Evolutionary conservation across 352 stramenopile genomes (phyloP).

Genomic region (Blastocystis sp.): DNA sequence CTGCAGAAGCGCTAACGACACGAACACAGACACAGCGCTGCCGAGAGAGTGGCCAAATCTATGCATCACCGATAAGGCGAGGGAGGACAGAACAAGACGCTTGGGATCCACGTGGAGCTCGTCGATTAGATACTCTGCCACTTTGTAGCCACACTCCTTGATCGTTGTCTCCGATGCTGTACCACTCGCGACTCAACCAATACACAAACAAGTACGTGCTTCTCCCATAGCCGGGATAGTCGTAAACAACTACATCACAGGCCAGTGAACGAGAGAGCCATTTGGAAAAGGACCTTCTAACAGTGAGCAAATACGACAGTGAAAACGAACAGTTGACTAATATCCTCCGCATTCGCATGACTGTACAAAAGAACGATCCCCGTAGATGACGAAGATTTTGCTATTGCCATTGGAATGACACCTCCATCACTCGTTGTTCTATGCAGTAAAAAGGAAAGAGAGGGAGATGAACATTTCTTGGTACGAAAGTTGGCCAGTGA

Average conservation of each 20-base stretch:
- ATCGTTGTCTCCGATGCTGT: neutral
- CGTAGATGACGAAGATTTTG: neutral
- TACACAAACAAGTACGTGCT: neutral
- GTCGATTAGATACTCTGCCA: slow-evolving; percentile 40
- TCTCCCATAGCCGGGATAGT: slow-evolving; percentile 39
- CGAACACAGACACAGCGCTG: slow-evolving; percentile 19
- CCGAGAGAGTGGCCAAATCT: slow-evolving; percentile 56
- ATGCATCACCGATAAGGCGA: neutral
- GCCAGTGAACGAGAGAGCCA: neutral
- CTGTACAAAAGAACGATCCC: slow-evolving; percentile 3
- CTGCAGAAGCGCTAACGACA: neutral
- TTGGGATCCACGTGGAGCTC: neutral
- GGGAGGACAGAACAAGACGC: neutral
- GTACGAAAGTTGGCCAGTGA: neutral
- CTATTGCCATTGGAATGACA: slow-evolving; percentile 9
- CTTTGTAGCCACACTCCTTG: neutral
- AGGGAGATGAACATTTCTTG: neutral
- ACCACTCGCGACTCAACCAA: neutral
- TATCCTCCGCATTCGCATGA: slow-evolving; percentile 53
- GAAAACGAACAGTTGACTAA: slow-evolving; percentile 10
- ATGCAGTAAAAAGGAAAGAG: neutral
- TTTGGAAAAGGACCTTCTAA: neutral
- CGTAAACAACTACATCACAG: slow-evolving; percentile 28
- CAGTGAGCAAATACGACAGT: neutral
- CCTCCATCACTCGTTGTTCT: neutral